These are phyloP conservation scores for Fusarium sulawesiense DNA, from an alignment of 2,329 filamentous ascomycete species.

Conservation along the genomic window DNA sequence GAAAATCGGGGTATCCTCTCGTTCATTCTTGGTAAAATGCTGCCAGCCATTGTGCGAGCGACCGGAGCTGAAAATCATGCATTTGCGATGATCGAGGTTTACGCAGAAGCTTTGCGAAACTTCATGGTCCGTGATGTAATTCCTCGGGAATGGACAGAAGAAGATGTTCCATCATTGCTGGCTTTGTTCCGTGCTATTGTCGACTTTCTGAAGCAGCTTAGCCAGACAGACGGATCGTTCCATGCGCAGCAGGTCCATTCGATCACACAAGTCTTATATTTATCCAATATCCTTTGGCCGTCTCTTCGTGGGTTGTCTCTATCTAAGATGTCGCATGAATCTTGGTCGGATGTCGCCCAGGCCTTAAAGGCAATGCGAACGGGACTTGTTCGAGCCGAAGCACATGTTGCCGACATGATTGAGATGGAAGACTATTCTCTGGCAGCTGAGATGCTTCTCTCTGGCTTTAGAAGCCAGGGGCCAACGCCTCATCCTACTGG, in stretches of 20 bases:
- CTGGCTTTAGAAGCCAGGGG: slow-evolving; percentile 25
- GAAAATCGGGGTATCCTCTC: slow-evolving; percentile 55
- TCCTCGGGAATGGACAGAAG: slow-evolving; percentile 53
- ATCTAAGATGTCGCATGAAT: slow-evolving; percentile 4
- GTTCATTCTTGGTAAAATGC: slow-evolving; percentile 64
- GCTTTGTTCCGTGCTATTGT: slow-evolving; percentile 49
- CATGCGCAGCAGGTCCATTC: slow-evolving; percentile 45
- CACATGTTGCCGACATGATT: slow-evolving; percentile 33
- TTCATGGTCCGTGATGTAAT: slow-evolving; percentile 51
- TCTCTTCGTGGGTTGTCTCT: slow-evolving; percentile 41
- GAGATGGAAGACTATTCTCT: slow-evolving; percentile 31
- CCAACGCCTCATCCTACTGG: slow-evolving; percentile 22
- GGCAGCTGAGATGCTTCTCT: slow-evolving; percentile 39
- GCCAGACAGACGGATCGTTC: slow-evolving; percentile 31
- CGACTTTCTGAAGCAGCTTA: slow-evolving; percentile 45
- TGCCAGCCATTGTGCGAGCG: slow-evolving; percentile 63
- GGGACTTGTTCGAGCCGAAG: slow-evolving; percentile 35
- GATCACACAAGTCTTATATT: slow-evolving; percentile 44
- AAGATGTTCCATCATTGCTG: slow-evolving; percentile 49
- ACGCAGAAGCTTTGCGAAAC: slow-evolving; percentile 56
- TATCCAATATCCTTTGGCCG: slow-evolving; percentile 50
- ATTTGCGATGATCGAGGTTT: slow-evolving; percentile 64
- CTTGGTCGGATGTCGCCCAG: slow-evolving; percentile 37
- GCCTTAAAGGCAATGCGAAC: slow-evolving; percentile 30
- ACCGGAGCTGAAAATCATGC: slow-evolving; percentile 50